These are phyloP conservation scores for Phialemonium atrogriseum DNA, from an alignment of 2,329 filamentous ascomycete species.

Conservation along the genomic window DNA sequence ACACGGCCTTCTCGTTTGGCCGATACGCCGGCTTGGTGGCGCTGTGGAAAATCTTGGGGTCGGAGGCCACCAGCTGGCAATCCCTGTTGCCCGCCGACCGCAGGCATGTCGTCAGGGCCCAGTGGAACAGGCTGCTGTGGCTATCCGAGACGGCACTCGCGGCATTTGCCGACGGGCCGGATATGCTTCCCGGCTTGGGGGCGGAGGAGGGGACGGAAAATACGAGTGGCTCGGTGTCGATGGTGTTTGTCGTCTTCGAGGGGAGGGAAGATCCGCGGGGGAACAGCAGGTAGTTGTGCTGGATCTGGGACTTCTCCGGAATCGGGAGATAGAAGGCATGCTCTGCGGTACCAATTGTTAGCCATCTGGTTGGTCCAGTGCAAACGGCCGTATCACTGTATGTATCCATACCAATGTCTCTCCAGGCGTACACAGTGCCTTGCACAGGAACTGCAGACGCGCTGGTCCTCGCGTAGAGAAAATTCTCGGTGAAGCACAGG, in stretches of 20 bases:
- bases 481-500: constrained; percentile 51
- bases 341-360: constrained; percentile 28
- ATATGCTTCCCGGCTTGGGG: constrained; percentile 51
- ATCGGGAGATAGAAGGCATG: constrained; percentile 56
- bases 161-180: constrained; percentile 37
- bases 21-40: constrained; percentile 48
- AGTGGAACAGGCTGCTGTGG: constrained; percentile 51
- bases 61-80: constrained; percentile 40
- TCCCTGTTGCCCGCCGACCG: constrained; percentile 35
- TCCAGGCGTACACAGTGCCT: constrained; percentile 51
- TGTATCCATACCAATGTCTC: constrained; percentile 52
- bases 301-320: constrained; percentile 56
- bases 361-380: too few species aligned
- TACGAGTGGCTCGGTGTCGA: constrained; percentile 48
- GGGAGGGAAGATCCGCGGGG: constrained; percentile 45
- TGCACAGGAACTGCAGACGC: constrained; percentile 42
- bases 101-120: constrained; percentile 47
- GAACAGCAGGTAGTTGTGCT: constrained; percentile 59
- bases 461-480: constrained; percentile 48
- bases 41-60: constrained; percentile 50
- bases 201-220: constrained; percentile 54
- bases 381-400: too few species aligned
- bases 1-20: constrained; percentile 54
- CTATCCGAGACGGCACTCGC: constrained; percentile 50
- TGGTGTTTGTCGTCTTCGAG: constrained; percentile 22